Evolutionary conservation across 2,329 filamentous ascomycete genomes (phyloP).

Genomic region (Colletotrichum lupini): DNA sequence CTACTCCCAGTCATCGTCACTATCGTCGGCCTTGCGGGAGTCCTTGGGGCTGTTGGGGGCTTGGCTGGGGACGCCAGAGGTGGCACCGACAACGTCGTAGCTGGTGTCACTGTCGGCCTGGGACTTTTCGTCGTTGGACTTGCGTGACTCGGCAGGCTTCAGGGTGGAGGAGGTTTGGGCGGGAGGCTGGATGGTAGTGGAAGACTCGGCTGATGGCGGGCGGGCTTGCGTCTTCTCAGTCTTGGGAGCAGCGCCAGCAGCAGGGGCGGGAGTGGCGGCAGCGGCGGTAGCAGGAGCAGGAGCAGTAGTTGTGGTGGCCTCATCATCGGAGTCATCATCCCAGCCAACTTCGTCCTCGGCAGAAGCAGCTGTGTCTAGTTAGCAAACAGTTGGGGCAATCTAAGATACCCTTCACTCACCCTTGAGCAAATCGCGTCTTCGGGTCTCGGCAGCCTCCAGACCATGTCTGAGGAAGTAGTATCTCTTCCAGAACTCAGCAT

Average conservation of each 20-base stretch:
- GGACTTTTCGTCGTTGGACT: conserved; percentile 88
- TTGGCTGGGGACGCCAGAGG: conserved; percentile 81
- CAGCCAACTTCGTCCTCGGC: conserved; percentile 78
- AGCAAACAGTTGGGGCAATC: conserved; percentile 21
- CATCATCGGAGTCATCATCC: conserved; percentile 77
- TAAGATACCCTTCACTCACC: conserved; percentile 64
- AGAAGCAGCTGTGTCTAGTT: conserved; percentile 65
- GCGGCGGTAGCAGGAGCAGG: conserved; percentile 48
- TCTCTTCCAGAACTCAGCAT: conserved; percentile 89
- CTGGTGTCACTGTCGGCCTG: conserved; percentile 94
- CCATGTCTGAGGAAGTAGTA: conserved; percentile 96
- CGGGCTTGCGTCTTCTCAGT: conserved; percentile 44
- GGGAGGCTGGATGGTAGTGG: conserved; percentile 69
- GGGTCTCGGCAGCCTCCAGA: conserved; percentile 91
- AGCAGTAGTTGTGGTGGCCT: conserved; percentile 42
- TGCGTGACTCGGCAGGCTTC: conserved; percentile 74
- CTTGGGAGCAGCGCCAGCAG: conserved; percentile 40
- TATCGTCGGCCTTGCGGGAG: conserved; percentile 60
- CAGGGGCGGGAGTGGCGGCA: conserved; percentile 39
- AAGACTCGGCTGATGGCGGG: conserved; percentile 65
- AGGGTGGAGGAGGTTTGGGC: conserved; percentile 49
- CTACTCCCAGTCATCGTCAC: conserved; percentile 81
- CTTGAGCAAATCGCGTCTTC: conserved; percentile 88
- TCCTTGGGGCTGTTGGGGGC: conserved; percentile 76
- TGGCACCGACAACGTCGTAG: conserved; percentile 89